Conservation (phyloP, 2,329 filamentous ascomycete genomes). For the Chrysoporthe deuterocubensis region DNA sequence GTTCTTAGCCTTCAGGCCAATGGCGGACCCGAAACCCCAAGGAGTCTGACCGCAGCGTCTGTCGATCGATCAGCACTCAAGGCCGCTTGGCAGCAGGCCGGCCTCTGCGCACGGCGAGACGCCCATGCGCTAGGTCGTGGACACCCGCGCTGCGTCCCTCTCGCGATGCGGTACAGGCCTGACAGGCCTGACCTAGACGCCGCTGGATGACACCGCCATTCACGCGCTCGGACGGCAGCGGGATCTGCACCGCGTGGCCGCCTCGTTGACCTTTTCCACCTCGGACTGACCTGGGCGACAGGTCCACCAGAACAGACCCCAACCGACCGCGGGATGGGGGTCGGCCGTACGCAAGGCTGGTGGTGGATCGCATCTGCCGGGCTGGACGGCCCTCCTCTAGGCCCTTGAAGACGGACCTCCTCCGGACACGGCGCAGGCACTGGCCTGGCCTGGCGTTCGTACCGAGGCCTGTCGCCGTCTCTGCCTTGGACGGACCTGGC, state of each 20-base stretch:
- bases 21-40: not conserved
- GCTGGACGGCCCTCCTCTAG: too few species aligned
- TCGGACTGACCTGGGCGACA: not conserved
- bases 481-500: too few species aligned
- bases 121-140: not conserved
- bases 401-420: too few species aligned
- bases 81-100: not conserved
- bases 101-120: conserved; percentile 3
- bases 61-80: not conserved
- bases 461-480: conserved; percentile 12
- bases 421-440: not conserved
- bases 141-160: too few species aligned
- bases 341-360: too few species aligned
- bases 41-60: not conserved
- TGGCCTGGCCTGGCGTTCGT: not conserved
- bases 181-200: too few species aligned
- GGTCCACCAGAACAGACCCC: not conserved
- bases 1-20: not conserved
- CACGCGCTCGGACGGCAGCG: not conserved
- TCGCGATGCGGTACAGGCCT: too few species aligned
- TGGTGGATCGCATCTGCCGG: too few species aligned
- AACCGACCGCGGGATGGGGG: not conserved
- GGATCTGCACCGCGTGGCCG: conserved; percentile 3
- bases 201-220: too few species aligned
- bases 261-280: not conserved